Base-by-base conservation (phyloP, 352 stramenopile genomes). In the Globisporangium nunn region DNA sequence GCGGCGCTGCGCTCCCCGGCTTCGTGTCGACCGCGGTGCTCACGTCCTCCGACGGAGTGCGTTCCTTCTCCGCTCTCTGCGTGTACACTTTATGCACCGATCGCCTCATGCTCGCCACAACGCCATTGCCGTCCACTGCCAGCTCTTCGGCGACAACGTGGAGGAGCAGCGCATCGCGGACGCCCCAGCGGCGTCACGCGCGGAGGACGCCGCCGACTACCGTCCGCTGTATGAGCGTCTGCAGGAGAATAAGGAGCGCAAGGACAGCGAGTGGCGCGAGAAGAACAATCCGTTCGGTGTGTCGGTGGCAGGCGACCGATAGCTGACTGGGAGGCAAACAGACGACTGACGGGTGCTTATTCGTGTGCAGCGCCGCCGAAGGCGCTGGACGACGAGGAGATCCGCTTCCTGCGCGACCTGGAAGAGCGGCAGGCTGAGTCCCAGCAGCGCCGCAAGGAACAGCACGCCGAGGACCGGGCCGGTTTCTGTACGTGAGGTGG, bases 221-320 rank as follows among this genome's bases (percentile, higher is more conserved):
- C 84, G 83, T 35, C 82, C 85, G 29, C 66, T 95, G 37, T 93
- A 89, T 52, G 85, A 95, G 41, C 82, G 83, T 2, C 68, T 95
- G 12, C 78, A 93, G 61, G 82, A 93, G 50, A 75, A 76, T 44
- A 81, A 77, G 28, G 78, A 92, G 31, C 57, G 86, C 55, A 91
- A 92, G 28, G 82, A 95, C 47, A 81, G 74, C 35, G 85, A 93
- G n/a, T 95, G 85, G 85, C 91, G 91, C 60, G 78, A 92, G 59
- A 93, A 95, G 66, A 84, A 95, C 63, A 95, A 95, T 48, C 82
- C 85, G 18, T 95, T 93, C 57, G 85, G 85, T 93, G 50, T 17
- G 64, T 61, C 0, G 6, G 8, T 30, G 17, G 43, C 7, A 23
- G 18, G 17, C 18, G 50, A 18, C 52, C 23, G 23, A 23, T 23